Base-by-base conservation (phyloP, 495 filamentous ascomycete genomes). In the Platismatia glauca region DNA sequence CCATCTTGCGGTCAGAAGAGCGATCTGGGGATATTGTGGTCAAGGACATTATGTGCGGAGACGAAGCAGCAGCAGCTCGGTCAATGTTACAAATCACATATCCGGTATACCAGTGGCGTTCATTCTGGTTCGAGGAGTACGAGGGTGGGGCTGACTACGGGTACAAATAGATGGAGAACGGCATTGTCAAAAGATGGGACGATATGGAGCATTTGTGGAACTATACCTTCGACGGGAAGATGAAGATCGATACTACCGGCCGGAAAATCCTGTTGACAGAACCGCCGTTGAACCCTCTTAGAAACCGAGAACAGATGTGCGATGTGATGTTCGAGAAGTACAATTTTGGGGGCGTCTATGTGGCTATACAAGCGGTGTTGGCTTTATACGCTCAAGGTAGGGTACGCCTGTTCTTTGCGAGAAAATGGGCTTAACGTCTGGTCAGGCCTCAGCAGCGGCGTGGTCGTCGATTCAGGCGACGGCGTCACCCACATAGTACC, bases 171-270 rank as follows among this genome's bases (percentile, higher is more conserved):
- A 99, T 99, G 94, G 95, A 97, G 73, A 97, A 97, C 75, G 94
- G 94, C 70, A 96, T 99, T 67, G 89, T 99, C 60, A 97, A 97
- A 83, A 89, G 87, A 69, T 99, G 95, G 95, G 94, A 97, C 69
- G 95, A 99, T 76, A 97, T 97, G 93, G 87, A 95, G 77, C 94
- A 97, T 71, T 83, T 99, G 57, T 99, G 95, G 95, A 92, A 99
- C 78, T 97, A 92, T 75, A 97, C 94, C 48, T 97, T 98, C 75
- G 85, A 81, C 73, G 94, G 97, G 70, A 97, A 97, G 82, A 87
- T 99, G 84, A 84, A 89, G 72, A 81, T 99, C 71, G 88, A 97
- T 72, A 84, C 94, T 24, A 86, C 85, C 50, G 91, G 88, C 64
- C 88, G 91, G 73, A 99, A 99, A 80, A 97, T 99, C 77, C 84